Percentiles rank a stretch among this genome's conserved stretches.
phyloP scores from a whole-genome alignment of 768 basidiomycete genomes.

The Mycena indigotica region DNA sequence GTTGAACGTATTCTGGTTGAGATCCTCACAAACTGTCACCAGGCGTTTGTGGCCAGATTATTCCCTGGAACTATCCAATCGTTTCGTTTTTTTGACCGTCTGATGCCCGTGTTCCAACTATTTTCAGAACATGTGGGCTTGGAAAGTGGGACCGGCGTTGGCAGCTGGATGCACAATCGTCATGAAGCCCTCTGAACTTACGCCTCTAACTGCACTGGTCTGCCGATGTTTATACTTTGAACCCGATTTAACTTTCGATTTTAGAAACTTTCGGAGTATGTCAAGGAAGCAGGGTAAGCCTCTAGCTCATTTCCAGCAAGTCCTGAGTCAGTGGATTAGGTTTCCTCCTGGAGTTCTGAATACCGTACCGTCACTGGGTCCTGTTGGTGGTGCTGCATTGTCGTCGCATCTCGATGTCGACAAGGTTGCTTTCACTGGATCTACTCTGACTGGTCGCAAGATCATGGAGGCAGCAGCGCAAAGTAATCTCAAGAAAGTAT shows the following conservation, averaged over 20 bases:
- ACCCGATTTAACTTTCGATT: constrained; percentile 10
- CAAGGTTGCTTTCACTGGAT: constrained; percentile 96
- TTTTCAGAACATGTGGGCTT: background rate
- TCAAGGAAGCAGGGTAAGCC: constrained; percentile 79
- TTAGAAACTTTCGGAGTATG: constrained; percentile 80
- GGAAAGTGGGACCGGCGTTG: constrained; percentile 38
- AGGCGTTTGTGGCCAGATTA: constrained; percentile 70
- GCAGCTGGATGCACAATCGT: constrained; percentile 71
- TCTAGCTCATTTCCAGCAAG: constrained; percentile 2
- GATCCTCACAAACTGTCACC: too few relatives aligned
- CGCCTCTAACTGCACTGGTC: constrained; percentile 81
- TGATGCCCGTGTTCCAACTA: constrained; percentile 11
- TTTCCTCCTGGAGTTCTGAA: constrained; percentile 93
- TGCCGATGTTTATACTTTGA: constrained; percentile 21
- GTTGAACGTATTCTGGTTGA: too few relatives aligned
- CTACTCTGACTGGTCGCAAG: constrained; percentile 84
- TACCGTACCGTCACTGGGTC: constrained; percentile 80
- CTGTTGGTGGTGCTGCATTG: constrained; percentile 77
- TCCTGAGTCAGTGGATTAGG: constrained; percentile 37
- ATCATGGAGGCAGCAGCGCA: constrained; percentile 91
- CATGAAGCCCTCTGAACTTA: constrained; percentile 92
- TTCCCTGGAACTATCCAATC: constrained; percentile 94
- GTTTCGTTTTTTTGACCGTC: constrained; percentile 42
- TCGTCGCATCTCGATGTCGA: constrained; percentile 83
- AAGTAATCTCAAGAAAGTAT: constrained; percentile 94